These are phyloP conservation scores for Calonectria crousiana DNA, from an alignment of 2,329 filamentous ascomycete species.

Conservation along the genomic window DNA sequence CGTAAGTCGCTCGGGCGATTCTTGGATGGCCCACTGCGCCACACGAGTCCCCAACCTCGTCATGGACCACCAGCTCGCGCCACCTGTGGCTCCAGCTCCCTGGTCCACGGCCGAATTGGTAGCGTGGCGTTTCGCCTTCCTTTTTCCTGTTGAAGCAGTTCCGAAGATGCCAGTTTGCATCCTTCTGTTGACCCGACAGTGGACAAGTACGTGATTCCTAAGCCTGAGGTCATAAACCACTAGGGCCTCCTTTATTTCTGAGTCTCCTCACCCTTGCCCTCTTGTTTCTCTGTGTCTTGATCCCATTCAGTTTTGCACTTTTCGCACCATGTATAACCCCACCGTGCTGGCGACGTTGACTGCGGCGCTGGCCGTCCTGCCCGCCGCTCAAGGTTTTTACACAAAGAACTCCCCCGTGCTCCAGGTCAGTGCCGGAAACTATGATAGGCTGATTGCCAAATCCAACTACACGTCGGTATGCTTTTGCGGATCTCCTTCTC, in stretches of 20 bases:
- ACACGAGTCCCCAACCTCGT: conserved; percentile 32
- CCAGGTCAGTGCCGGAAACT: conserved; percentile 82
- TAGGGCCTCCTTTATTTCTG: background rate
- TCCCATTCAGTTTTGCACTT: conserved; percentile 1
- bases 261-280: background rate
- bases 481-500: conserved; percentile 7
- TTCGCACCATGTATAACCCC: conserved; percentile 64
- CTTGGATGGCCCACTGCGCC: conserved; percentile 25
- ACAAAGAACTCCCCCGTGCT: conserved; percentile 88
- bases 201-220: conserved; percentile 23
- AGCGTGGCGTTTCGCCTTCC: conserved; percentile 48
- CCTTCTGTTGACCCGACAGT: conserved; percentile 16
- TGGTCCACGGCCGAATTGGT: conserved; percentile 27
- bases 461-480: conserved; percentile 93
- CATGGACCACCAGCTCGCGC: conserved; percentile 23
- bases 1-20: conserved; percentile 11
- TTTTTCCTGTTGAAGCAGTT: conserved; percentile 23
- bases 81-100: conserved; percentile 43
- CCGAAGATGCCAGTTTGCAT: conserved; percentile 46
- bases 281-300: background rate
- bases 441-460: conserved; percentile 84
- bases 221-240: conserved; percentile 20
- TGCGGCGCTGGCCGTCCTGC: conserved; percentile 74
- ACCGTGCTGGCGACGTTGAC: conserved; percentile 58
- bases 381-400: conserved; percentile 80